phyloP scores from a whole-genome alignment of 2,329 filamentous ascomycete species.

The Monosporascus sp. region DNA sequence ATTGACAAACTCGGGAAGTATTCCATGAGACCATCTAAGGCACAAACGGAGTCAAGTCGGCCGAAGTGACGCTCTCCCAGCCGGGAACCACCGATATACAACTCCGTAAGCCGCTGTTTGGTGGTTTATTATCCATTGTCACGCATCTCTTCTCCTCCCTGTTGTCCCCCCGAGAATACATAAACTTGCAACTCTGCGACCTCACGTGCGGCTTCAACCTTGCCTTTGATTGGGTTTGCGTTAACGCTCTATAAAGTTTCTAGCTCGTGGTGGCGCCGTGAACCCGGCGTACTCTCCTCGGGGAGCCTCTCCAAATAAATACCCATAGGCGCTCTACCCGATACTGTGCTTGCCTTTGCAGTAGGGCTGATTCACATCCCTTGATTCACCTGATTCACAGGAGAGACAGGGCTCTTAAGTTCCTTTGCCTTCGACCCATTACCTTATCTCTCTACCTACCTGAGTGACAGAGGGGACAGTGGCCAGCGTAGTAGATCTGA shows the following conservation, averaged over 20 bases:
- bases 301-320: too few relatives aligned
- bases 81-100: neutral
- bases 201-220: neutral
- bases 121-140: neutral
- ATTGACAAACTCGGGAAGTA: too few relatives aligned
- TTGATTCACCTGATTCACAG: too few relatives aligned
- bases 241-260: neutral
- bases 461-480: neutral
- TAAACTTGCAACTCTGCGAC: neutral
- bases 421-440: neutral
- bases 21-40: too few relatives aligned
- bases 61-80: too few relatives aligned
- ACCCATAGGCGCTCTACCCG: neutral
- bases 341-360: neutral
- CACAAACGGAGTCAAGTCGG: too few relatives aligned
- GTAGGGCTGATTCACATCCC: neutral
- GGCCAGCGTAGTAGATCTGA: constrained; percentile 3
- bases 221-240: neutral
- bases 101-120: neutral
- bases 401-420: neutral
- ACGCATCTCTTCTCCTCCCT: neutral
- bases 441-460: neutral
- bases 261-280: neutral
- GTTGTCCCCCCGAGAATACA: neutral
- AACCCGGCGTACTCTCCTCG: neutral